Conservation (phyloP, 805 yeast genomes). For the Candida pini region DNA sequence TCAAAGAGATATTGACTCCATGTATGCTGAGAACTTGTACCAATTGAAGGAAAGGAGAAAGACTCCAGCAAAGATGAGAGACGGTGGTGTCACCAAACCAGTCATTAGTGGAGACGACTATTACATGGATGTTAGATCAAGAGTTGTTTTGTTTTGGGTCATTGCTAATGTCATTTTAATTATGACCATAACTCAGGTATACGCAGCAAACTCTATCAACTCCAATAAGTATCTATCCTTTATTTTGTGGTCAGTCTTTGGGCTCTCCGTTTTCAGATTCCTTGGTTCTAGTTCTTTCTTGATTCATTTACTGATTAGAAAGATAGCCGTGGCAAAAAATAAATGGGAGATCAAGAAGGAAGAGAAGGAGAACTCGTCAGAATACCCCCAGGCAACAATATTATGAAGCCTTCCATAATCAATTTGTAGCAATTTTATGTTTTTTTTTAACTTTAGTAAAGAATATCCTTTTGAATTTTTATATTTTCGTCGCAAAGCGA, state of each 20-base stretch:
- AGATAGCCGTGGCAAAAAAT: constrained; percentile 24
- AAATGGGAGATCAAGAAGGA: constrained; percentile 27
- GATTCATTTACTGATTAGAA: constrained; percentile 32
- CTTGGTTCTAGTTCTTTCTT: constrained; percentile 74
- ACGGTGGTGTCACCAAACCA: constrained; percentile 33
- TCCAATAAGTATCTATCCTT: constrained; percentile 74
- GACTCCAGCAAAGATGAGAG: constrained; percentile 46
- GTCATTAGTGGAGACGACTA: constrained; percentile 65
- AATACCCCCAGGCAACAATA: no score
- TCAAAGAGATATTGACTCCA: constrained; percentile 73
- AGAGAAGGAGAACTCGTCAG: constrained; percentile 4
- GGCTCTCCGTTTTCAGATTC: constrained; percentile 75
- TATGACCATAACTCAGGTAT: constrained; percentile 84
- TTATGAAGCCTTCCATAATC: no score
- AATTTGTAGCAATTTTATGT: not conserved
- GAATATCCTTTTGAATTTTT: no score
- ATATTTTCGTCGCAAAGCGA: no score
- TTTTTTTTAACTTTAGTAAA: not conserved
- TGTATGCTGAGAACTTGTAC: constrained; percentile 68
- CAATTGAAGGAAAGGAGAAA: constrained; percentile 67
- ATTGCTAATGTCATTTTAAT: constrained; percentile 73
- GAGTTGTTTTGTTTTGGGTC: constrained; percentile 96
- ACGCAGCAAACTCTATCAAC: constrained; percentile 56
- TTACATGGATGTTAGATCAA: constrained; percentile 89
- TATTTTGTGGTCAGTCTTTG: constrained; percentile 91